Conservation (phyloP, 2,329 filamentous ascomycete species). For the Paecilomyces sp. region DNA sequence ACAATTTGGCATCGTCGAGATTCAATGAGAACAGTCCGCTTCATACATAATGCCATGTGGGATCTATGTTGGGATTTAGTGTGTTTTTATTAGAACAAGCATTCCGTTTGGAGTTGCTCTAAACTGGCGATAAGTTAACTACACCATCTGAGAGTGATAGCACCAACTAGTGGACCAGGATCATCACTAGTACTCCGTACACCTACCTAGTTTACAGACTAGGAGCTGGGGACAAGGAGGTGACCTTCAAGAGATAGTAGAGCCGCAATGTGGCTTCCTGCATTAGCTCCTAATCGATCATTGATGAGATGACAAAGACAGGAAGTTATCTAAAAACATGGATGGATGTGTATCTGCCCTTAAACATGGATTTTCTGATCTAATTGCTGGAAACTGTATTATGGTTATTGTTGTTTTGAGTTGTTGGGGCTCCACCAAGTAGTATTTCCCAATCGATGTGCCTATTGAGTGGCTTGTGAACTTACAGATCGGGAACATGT, state of each 20-base stretch:
- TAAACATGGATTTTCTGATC: not conserved
- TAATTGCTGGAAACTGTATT: not conserved
- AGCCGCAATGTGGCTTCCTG: not conserved
- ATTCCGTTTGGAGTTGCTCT: not conserved
- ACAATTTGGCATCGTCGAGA: not conserved
- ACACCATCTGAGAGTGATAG: too few species aligned
- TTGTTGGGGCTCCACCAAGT: not conserved
- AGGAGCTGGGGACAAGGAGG: not conserved
- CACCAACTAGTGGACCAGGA: too few species aligned
- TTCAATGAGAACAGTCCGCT: not conserved
- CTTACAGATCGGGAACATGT: not conserved
- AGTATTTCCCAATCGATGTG: not conserved
- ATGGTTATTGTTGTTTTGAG: not conserved
- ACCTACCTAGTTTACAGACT: not conserved
- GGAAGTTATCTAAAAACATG: not conserved
- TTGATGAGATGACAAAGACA: not conserved
- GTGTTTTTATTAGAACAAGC: not conserved
- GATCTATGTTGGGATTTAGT: not conserved
- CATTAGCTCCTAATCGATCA: not conserved
- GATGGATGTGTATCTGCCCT: not conserved
- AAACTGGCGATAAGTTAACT: not conserved
- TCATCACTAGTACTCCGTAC: too few species aligned
- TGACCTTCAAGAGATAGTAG: not conserved
- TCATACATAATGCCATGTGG: not conserved
- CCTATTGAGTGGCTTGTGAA: not conserved